These are phyloP conservation scores for Corylus americana DNA, from an alignment of 306 rosid species.

Conservation along the genomic window DNA sequence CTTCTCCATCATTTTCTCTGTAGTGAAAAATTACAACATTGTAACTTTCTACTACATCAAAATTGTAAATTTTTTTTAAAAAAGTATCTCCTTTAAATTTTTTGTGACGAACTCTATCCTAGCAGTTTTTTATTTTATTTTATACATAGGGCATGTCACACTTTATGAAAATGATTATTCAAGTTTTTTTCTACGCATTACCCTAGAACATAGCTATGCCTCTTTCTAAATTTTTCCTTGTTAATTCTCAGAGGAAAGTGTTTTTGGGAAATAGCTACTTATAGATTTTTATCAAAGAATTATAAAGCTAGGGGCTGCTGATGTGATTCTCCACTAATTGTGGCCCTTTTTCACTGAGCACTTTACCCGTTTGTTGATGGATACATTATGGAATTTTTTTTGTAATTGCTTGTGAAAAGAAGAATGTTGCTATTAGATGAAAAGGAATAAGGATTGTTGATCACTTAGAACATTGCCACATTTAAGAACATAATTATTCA, in stretches of 20 bases:
- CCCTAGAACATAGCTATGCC: background rate
- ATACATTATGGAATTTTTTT: background rate
- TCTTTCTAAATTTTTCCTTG: background rate
- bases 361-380: background rate
- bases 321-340: background rate
- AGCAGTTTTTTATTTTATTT: background rate
- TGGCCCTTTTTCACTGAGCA: background rate
- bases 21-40: background rate
- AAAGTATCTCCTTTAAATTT: background rate
- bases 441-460: background rate
- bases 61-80: background rate
- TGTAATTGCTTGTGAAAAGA: too few species aligned
- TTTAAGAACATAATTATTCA: background rate
- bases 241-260: background rate
- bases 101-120: background rate
- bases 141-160: background rate
- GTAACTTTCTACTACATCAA: background rate
- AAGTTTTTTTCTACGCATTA: background rate
- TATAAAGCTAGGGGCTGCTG: background rate
- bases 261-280: background rate
- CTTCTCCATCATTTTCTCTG: background rate
- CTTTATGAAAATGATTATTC: background rate
- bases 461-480: background rate
- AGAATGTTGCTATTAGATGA: background rate
- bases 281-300: background rate